A percentile compares a stretch with the other conserved stretches of the same genome.
phyloP scores from a whole-genome alignment of 192 early-diverging fungal genomes.

The Umbelopsis ramanniana region DNA sequence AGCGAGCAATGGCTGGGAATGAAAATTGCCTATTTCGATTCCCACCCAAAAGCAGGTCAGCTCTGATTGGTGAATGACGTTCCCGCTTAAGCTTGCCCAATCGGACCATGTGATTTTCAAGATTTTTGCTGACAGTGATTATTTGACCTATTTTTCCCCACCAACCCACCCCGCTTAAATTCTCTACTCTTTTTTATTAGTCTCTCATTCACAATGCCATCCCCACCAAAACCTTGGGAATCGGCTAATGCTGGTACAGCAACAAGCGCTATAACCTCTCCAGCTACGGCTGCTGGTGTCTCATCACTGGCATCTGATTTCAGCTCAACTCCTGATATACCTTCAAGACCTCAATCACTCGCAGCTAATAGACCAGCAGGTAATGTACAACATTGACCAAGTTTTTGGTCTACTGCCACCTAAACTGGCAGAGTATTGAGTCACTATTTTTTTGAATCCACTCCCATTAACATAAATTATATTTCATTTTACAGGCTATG shows the following conservation, averaged over 20 bases:
- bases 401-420: too few relatives aligned
- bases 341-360: constrained; percentile 43
- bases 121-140: constrained; percentile 11
- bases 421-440: too few relatives aligned
- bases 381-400: too few relatives aligned
- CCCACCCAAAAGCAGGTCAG: too few relatives aligned
- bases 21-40: too few relatives aligned
- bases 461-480: too few relatives aligned
- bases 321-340: constrained; percentile 46
- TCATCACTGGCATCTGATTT: constrained; percentile 23
- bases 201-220: constrained; percentile 42
- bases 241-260: constrained; percentile 44
- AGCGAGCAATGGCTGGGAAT: too few relatives aligned
- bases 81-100: not conserved
- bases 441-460: too few relatives aligned
- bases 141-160: not conserved
- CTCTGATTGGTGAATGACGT: too few relatives aligned
- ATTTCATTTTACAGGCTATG: not conserved
- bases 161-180: not conserved
- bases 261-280: constrained; percentile 36
- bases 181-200: constrained; percentile 9
- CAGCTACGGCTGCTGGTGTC: constrained; percentile 38
- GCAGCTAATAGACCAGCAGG: constrained; percentile 23
- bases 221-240: constrained; percentile 83
- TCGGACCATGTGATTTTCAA: constrained; percentile 6